Conservation (phyloP, 352 stramenopile species). For the Phytophthora ohioensis region DNA sequence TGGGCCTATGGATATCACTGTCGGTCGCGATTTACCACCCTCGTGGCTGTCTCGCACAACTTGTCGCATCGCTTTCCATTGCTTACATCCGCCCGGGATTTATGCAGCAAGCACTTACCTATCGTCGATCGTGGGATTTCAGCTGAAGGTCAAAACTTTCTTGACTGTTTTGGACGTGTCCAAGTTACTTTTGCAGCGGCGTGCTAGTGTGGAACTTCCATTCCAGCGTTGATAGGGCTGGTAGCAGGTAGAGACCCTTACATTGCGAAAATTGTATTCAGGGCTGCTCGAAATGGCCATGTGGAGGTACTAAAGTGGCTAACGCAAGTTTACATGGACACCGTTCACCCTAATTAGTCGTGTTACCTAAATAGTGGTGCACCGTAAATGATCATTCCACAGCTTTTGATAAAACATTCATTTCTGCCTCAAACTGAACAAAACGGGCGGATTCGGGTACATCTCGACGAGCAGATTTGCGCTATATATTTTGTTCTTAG, state of each 20-base stretch:
- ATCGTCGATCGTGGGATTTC: too few species aligned
- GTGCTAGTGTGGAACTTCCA: background rate
- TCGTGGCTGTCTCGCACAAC: background rate
- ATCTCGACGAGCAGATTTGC: too few species aligned
- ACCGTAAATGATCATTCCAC: too few species aligned
- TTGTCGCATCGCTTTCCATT: background rate
- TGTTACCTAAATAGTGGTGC: too few species aligned
- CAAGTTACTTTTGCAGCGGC: background rate
- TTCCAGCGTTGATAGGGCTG: background rate
- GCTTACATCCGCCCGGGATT: too few species aligned
- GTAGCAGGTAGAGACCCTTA: background rate
- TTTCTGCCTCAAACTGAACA: too few species aligned
- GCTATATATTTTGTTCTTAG: too few species aligned
- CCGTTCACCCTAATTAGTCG: too few species aligned
- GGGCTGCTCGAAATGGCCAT: too few species aligned
- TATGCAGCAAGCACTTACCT: too few species aligned
- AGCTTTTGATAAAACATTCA: too few species aligned
- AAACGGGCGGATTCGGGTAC: too few species aligned
- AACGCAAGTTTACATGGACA: background rate
- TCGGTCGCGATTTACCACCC: background rate
- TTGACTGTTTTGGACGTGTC: background rate
- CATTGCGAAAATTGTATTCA: background rate
- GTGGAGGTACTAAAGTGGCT: background rate
- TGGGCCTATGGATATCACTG: background rate
- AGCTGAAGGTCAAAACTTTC: background rate